A percentile compares a stretch with the other conserved stretches of the same genome.
These are phyloP conservation scores for Eutypella sp. DNA, from an alignment of 2,329 filamentous ascomycete species.

Conservation along the genomic window DNA sequence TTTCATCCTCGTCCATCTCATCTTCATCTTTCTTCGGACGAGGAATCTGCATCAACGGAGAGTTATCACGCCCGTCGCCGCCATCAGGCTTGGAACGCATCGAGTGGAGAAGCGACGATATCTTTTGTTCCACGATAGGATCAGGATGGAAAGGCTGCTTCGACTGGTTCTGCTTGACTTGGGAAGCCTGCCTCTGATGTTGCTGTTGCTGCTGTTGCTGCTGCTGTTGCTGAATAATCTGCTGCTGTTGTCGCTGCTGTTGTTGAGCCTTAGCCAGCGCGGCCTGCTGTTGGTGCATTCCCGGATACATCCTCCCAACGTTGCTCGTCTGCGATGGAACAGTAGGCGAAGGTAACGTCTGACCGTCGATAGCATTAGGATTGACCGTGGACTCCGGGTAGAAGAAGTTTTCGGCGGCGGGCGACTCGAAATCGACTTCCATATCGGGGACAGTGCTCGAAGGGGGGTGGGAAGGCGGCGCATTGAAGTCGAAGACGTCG, in stretches of 20 bases:
- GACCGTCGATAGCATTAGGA: slow-evolving; percentile 63
- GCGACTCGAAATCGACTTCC: slow-evolving; percentile 60
- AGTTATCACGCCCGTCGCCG: slow-evolving; percentile 45
- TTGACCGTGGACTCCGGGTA: slow-evolving; percentile 59
- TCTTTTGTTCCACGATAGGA: slow-evolving; percentile 82
- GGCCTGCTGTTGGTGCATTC: slow-evolving; percentile 87
- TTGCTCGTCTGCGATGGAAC: slow-evolving; percentile 45
- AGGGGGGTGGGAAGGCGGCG: slow-evolving; percentile 55
- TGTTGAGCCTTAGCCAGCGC: slow-evolving; percentile 69
- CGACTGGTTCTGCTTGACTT: slow-evolving; percentile 33
- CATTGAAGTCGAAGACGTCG: slow-evolving; percentile 68
- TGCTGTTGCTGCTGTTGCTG: slow-evolving; percentile 42
- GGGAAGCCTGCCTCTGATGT: no score
- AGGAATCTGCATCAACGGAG: slow-evolving; percentile 60
- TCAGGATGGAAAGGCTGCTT: slow-evolving; percentile 54
- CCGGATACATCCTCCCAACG: slow-evolving; percentile 78
- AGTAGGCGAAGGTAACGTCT: slow-evolving; percentile 40
- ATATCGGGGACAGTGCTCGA: slow-evolving; percentile 59
- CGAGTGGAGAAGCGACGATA: slow-evolving; percentile 84
- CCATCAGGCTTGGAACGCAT: slow-evolving; percentile 72
- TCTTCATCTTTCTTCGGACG: slow-evolving; percentile 89
- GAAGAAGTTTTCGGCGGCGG: slow-evolving; percentile 57
- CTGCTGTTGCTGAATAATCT: slow-evolving; percentile 53
- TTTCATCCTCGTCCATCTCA: slow-evolving; percentile 68
- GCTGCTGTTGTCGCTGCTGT: slow-evolving; percentile 63